Conservation (phyloP, 768 basidiomycete genomes). For the Coprinellus aureogranulatus region DNA sequence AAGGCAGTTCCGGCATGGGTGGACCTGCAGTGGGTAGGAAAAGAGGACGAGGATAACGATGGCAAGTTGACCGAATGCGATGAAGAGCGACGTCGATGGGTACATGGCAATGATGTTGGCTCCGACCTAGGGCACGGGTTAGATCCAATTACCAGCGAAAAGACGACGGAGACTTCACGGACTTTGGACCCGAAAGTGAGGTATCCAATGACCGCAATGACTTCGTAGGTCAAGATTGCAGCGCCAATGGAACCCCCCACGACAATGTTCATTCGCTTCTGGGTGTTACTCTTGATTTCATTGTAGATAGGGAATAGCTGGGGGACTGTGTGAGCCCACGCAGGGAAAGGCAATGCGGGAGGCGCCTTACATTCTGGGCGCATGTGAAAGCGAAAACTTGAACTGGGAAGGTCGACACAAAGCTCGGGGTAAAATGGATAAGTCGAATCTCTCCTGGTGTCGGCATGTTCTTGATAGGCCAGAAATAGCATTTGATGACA, state of each 20-base stretch:
- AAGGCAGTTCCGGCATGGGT: slow-evolving; percentile 88
- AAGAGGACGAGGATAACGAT: slow-evolving; percentile 89
- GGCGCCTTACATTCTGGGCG: slow-evolving; percentile 85
- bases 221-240: slow-evolving; percentile 80
- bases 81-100: slow-evolving; percentile 84
- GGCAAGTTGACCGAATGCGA: slow-evolving; percentile 89
- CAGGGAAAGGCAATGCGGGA: too few relatives aligned
- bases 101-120: slow-evolving; percentile 96
- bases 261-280: slow-evolving; percentile 81
- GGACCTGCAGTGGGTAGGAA: slow-evolving; percentile 92
- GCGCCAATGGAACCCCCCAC: slow-evolving; percentile 85
- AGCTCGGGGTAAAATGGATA: slow-evolving; percentile 72
- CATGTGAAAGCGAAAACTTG: slow-evolving; percentile 94
- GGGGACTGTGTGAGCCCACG: too few relatives aligned
- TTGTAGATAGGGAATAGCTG: slow-evolving; percentile 94
- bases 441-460: slow-evolving; percentile 65
- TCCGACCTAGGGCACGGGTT: slow-evolving; percentile 61
- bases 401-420: slow-evolving; percentile 86
- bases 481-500: slow-evolving; percentile 77
- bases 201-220: slow-evolving; percentile 87
- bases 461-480: slow-evolving; percentile 64
- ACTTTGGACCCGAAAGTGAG: slow-evolving; percentile 90
- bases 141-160: slow-evolving; percentile 58
- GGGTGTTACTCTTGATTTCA: slow-evolving; percentile 79
- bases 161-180: slow-evolving; percentile 20